A percentile compares a stretch with the other conserved stretches of the same genome.
Conservation (phyloP, 768 basidiomycete species). For the Arthromyces matolae region DNA sequence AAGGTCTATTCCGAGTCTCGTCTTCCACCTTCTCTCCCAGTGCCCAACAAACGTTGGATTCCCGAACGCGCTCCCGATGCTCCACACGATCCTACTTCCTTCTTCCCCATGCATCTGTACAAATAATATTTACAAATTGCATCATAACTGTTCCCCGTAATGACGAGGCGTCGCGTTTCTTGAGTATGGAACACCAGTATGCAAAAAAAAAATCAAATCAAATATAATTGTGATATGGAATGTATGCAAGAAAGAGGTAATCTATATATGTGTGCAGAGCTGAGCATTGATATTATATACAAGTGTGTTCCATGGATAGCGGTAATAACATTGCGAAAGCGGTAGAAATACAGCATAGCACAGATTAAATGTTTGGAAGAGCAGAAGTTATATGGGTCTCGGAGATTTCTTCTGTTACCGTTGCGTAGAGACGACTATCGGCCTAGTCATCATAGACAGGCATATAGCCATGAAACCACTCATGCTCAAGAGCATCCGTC, state of each 20-base stretch:
- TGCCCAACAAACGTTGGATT: constrained; percentile 66
- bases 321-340: neutral
- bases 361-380: neutral
- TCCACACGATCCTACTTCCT: constrained; percentile 78
- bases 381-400: no score
- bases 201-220: no score
- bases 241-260: no score
- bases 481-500: constrained; percentile 61
- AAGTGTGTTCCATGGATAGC: neutral
- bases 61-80: constrained; percentile 69
- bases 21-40: constrained; percentile 74
- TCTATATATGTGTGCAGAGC: no score
- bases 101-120: constrained; percentile 81
- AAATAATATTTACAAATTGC: no score
- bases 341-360: neutral
- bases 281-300: no score
- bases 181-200: no score
- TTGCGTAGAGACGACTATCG: neutral
- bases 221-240: no score
- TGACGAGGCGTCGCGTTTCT: no score
- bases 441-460: constrained; percentile 21
- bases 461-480: constrained; percentile 58
- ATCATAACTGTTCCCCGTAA: no score
- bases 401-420: no score
- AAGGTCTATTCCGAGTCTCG: constrained; percentile 59